Evolutionary conservation across 2,329 filamentous ascomycete species (phyloP), one percentile per base, ranked within the genome.

Genomic region (Penicillium sp.): DNA sequence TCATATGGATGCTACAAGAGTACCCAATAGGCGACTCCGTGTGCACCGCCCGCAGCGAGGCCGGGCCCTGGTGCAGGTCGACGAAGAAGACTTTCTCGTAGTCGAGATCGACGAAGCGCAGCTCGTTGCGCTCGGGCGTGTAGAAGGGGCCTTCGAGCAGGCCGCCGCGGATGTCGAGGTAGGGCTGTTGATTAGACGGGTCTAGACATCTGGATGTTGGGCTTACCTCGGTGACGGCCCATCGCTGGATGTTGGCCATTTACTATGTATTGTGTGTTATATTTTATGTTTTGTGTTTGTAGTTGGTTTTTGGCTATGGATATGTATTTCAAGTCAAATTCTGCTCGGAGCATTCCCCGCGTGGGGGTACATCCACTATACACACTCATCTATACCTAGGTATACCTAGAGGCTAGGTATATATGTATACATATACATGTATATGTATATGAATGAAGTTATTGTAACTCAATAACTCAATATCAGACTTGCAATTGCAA

Each of bases 31-130:
- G 78, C 60, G 77, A 76, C 47, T 79, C 76, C 8, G 88, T 87
- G 61, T 84, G 79, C 59, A 88, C 71, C 53, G 77, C 69, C 61
- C 72, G 74, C 68, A 82, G 69, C 38, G 88, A 89, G 4, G 75
- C 74, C 16, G 83, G 83, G 0, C 87, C 88, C 58, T 82, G 76
- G 48, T 72, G 68, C 23, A 95, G 77, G 64, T 90, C 81, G 59
- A 94, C 80, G 48, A 82, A 81, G 75, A 94, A 88, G 47, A 96
- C 68, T 60, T 85, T 84, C 68, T 88, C 82, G 68, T 88, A 84
- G 71, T 87, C 88, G 73, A 96, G 92, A 73, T 97, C 92, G 47
- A 77, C 63, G 56, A 75, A 77, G 43, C 74, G 74, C 40, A 76
- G 68, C 61, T 75, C 71, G 57, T 75, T 72, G 23, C 65, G 68